These are phyloP conservation scores for Picea glauca DNA, from an alignment of 75 land plant species.

Conservation along the genomic window DNA sequence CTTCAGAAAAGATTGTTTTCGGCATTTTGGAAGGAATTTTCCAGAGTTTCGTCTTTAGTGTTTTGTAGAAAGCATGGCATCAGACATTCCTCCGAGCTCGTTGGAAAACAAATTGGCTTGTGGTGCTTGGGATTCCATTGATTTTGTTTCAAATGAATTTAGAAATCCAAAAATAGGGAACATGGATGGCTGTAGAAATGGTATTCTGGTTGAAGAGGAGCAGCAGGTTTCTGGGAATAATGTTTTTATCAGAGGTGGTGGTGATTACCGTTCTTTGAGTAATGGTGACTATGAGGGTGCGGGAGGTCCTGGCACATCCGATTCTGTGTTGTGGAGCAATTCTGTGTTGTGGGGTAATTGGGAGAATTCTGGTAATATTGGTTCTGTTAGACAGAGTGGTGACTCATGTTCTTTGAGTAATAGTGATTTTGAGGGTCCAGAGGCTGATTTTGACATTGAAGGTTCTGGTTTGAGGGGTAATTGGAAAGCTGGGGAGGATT, in stretches of 20 bases:
- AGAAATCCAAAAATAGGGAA: neutral
- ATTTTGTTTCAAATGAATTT: neutral
- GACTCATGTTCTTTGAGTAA: neutral
- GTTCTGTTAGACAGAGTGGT: neutral
- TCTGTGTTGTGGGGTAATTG: neutral
- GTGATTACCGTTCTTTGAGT: neutral
- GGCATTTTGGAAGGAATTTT: too few species aligned
- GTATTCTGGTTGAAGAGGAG: neutral
- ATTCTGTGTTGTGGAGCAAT: neutral
- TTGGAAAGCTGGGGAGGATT: neutral
- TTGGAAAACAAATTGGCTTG: neutral
- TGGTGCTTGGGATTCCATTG: neutral
- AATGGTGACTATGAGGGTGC: neutral
- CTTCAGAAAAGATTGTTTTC: too few species aligned
- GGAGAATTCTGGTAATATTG: neutral
- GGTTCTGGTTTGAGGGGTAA: slow-evolving; percentile 5
- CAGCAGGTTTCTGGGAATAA: neutral
- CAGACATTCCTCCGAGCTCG: too few species aligned
- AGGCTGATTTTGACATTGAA: neutral
- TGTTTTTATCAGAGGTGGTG: neutral
- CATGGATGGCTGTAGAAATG: neutral
- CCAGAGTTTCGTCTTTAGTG: neutral
- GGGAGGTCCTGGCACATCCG: neutral
- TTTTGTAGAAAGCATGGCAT: neutral
- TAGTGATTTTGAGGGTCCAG: slow-evolving; percentile 4